Percentiles rank a stretch among this genome's conserved stretches.
Evolutionary conservation across 2,329 filamentous ascomycete species (phyloP).

Genomic region (Sclerotinia spermophila): DNA sequence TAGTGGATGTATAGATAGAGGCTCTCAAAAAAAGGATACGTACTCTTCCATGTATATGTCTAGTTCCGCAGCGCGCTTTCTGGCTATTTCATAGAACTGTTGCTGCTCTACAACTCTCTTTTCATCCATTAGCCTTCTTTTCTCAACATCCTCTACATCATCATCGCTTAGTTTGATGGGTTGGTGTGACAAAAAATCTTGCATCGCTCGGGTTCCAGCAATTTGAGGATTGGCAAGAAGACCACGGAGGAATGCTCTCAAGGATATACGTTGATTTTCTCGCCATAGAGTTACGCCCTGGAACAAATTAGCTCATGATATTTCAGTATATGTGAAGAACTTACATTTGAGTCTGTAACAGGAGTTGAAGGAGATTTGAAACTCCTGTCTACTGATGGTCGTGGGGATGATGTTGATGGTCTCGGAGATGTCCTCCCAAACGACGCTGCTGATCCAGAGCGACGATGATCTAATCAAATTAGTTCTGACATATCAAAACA

Average conservation of each 20-base stretch:
- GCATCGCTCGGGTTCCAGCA: slow-evolving; percentile 76
- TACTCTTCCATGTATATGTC: slow-evolving; percentile 98
- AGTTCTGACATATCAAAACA: slow-evolving; percentile 9
- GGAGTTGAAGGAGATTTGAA: neutral
- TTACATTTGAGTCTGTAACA: slow-evolving; percentile 10
- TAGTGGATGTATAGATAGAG: slow-evolving; percentile 14
- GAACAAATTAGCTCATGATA: neutral
- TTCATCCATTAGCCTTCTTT: slow-evolving; percentile 78
- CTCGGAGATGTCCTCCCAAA: slow-evolving; percentile 18
- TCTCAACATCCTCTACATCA: slow-evolving; percentile 76
- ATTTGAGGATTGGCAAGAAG: slow-evolving; percentile 81
- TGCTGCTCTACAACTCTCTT: slow-evolving; percentile 89
- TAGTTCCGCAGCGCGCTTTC: slow-evolving; percentile 82
- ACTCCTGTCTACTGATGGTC: slow-evolving; percentile 18
- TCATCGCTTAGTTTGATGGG: slow-evolving; percentile 74
- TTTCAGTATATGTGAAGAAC: slow-evolving; percentile 14
- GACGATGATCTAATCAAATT: slow-evolving; percentile 23
- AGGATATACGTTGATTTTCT: slow-evolving; percentile 85
- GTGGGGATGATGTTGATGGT: slow-evolving; percentile 11
- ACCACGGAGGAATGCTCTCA: slow-evolving; percentile 85
- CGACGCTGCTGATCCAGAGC: slow-evolving; percentile 20
- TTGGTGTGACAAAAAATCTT: slow-evolving; percentile 75
- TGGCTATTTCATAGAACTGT: slow-evolving; percentile 91
- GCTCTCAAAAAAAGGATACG: slow-evolving; percentile 38
- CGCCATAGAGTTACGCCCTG: slow-evolving; percentile 63